Evolutionary conservation across 495 filamentous ascomycete species (phyloP), one percentile per base, ranked within the genome.

Genomic region (Viridothelium virens): DNA sequence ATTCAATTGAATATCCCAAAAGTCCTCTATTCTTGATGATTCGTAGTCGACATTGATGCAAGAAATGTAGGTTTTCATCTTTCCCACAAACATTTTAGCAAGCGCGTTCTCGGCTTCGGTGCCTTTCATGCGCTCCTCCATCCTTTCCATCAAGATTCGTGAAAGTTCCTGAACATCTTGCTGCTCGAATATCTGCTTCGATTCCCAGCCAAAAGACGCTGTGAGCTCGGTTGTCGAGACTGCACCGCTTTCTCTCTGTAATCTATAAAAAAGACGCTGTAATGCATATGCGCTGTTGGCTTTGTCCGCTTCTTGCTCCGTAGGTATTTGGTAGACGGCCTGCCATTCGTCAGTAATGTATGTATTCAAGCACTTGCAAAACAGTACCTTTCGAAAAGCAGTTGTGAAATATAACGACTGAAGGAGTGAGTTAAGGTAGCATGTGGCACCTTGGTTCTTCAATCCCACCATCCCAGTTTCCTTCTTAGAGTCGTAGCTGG

Each of bases 21-120:
- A 99, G 67, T 97, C 95, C 77, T 99, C 95, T 61, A 92, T 81
- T 61, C 92, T 86, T 39, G 91, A 95, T 6, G 92, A 96, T 75
- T 96, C 91, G 77, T 95, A 99, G 62, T 93, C 88, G 65, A 99
- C 94, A 75, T 99, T 92, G 75, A 97, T 97, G 80, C 94, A 99
- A 5, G 90, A 94, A 66, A 99, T 94, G 76, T 97, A 97, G 1
- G 95, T 99, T 77, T 96, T 96, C 72, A 93, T 90, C 77, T 96
- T 96, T 39, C 94, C 94, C 63, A 92, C 91, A 72, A 99, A 96
- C 78, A 97, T 85, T 62, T 91, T 86, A 0, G 91, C 85, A 31
- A 99, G 81, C 2, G 89, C 90, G 69, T 95, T 96, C 71, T 97
- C 92, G n/a, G 91, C 91, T 59, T 88, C 85, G 10, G 94, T 99